phyloP scores from a whole-genome alignment of 805 yeast species.

The Yarrowia deformans region DNA sequence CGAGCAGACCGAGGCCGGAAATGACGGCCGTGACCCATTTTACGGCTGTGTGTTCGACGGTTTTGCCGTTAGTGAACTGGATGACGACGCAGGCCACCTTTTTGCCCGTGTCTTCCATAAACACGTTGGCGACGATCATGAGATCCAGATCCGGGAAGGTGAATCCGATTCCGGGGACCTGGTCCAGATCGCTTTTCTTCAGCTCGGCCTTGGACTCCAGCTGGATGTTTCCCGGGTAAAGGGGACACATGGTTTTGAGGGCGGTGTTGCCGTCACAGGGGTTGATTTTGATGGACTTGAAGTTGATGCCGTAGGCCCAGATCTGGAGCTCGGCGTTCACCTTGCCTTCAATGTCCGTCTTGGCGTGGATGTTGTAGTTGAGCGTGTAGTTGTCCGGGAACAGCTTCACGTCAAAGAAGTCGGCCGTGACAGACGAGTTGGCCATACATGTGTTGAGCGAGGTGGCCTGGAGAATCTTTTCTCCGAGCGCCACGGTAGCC shows the following conservation, averaged over 20 bases:
- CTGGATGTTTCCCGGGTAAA: conserved; percentile 81
- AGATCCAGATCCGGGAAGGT: conserved; percentile 89
- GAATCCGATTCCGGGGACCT: conserved; percentile 85
- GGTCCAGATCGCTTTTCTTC: conserved; percentile 56
- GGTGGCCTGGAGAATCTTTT: conserved; percentile 59
- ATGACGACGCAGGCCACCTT: conserved; percentile 78
- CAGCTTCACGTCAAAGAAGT: conserved; percentile 75
- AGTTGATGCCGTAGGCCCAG: conserved; percentile 83
- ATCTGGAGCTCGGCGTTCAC: conserved; percentile 74
- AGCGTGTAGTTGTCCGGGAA: conserved; percentile 74
- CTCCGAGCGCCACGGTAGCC: conserved; percentile 14
- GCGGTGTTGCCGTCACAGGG: conserved; percentile 59
- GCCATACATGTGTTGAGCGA: conserved; percentile 90
- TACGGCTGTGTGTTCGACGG: conserved; percentile 79
- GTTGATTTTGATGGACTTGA: conserved; percentile 65
- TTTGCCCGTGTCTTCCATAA: conserved; percentile 51
- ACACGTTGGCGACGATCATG: conserved; percentile 63
- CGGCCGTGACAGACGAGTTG: conserved; percentile 73
- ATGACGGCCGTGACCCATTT: conserved; percentile 94
- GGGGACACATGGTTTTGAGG: conserved; percentile 91
- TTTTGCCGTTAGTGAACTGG: conserved; percentile 75
- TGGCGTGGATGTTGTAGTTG: conserved; percentile 71
- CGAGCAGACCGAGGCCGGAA: conserved; percentile 84
- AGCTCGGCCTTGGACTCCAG: conserved; percentile 71
- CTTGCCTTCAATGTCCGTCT: conserved; percentile 70